Base-by-base conservation (phyloP, 2,329 filamentous ascomycete species). In the Colletotrichum sojae region DNA sequence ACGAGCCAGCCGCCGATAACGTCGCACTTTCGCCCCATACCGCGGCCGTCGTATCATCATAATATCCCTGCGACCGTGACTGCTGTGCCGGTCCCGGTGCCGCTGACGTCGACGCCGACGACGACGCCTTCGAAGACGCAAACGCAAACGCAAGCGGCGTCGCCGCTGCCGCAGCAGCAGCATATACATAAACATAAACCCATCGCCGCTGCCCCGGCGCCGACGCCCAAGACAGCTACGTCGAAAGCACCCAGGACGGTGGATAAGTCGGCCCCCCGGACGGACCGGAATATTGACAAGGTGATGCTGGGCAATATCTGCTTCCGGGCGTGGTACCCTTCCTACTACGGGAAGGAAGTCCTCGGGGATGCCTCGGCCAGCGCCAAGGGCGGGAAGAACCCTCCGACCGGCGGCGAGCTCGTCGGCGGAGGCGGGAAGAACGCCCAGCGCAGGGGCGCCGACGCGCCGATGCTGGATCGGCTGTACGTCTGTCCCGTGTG, bases 301-400 rank as follows among this genome's bases (percentile, higher is more conserved):
- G 93, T 98, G 59, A 91, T 97, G 63, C 85, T 98, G 70, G 95
- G 95, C 5, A 90, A 94, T 75, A 85, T 96, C 39, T 90, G 91
- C 75, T 97, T 98, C 82, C 90, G 91, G 74, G 92, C 95, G 3
- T 97, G 95, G 94, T 98, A 96, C 79, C 94, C 94, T 8, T 97
- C 94, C 16, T 96, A 95, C 79, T 97, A 98, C 79, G 85, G 85
- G 82, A 97, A 88, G 84, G 94, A 91, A 64, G 83, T 90, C 8
- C 80, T 91, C 5, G 88, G 88, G 13, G 86, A 89, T 63, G 74
- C 79, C 4, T 73, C 81, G 18, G 69, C 71, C 6, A 72, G 71
- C 45, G 53, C 52, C 27, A 71, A 70, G 54, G 63, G 69, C 25
- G 69, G 69, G 22, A 70, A 71, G 15, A 64, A 69, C 27, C 25